These are phyloP conservation scores for Hyaloperonospora arabidopsidis DNA, from an alignment of 352 stramenopile genomes.

Conservation along the genomic window DNA sequence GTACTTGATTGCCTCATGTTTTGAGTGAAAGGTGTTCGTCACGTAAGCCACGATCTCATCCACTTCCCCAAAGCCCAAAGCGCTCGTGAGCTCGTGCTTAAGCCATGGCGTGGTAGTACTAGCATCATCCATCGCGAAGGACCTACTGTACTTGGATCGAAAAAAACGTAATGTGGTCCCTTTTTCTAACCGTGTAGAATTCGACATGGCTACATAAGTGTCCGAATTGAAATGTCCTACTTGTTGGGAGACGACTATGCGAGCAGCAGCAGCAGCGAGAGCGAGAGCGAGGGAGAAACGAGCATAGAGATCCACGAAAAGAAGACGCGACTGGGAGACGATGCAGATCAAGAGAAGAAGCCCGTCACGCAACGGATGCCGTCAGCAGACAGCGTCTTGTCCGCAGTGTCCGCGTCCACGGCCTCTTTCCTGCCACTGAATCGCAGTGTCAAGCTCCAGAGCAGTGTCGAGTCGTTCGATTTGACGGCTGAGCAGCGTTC, in stretches of 20 bases:
- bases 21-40: conserved; percentile 35
- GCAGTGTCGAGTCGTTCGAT: conserved; percentile 26
- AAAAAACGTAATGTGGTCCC: neutral
- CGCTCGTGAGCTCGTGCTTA: conserved; percentile 45
- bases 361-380: conserved; percentile 17
- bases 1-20: conserved; percentile 44
- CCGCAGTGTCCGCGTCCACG: conserved; percentile 22
- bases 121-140: too few species aligned
- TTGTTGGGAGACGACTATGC: conserved; percentile 41
- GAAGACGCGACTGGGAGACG: neutral
- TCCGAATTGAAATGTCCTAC: conserved; percentile 33
- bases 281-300: conserved; percentile 27
- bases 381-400: conserved; percentile 40
- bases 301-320: neutral
- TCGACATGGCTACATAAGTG: conserved; percentile 11
- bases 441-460: conserved; percentile 5
- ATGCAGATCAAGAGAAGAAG: neutral
- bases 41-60: conserved; percentile 62
- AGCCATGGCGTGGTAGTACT: conserved; percentile 36
- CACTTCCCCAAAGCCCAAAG: conserved; percentile 63
- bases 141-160: neutral
- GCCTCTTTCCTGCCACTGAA: conserved; percentile 39
- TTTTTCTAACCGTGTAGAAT: neutral
- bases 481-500: conserved; percentile 23
- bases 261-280: conserved; percentile 23